Evolutionary conservation across 495 filamentous ascomycete species (phyloP).

Genomic region (Xylaria castorea): DNA sequence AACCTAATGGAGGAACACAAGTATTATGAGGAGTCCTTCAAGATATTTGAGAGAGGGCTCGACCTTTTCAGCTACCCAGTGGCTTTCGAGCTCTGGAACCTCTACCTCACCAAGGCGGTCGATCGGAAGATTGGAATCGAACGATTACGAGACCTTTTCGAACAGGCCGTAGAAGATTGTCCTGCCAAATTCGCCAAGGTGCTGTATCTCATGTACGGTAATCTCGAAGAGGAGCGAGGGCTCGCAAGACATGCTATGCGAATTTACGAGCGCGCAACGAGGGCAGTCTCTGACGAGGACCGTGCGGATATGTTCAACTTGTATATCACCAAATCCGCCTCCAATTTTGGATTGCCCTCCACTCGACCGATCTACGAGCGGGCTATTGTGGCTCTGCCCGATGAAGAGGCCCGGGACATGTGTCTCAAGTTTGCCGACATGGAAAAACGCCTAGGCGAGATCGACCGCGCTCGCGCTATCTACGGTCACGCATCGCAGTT

Average conservation of each 20-base stretch:
- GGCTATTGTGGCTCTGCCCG: constrained; percentile 88
- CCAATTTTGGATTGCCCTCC: constrained; percentile 95
- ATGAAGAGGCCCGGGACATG: constrained; percentile 95
- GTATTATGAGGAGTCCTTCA: constrained; percentile 98
- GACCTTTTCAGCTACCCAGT: constrained; percentile 98
- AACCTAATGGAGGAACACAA: constrained; percentile 94
- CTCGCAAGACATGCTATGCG: constrained; percentile 98
- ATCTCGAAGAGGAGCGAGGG: constrained; percentile 93
- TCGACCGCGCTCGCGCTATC: constrained; percentile 93
- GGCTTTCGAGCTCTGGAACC: constrained; percentile 98
- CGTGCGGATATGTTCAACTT: constrained; percentile 98
- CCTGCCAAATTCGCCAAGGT: constrained; percentile 96
- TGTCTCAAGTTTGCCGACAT: constrained; percentile 99
- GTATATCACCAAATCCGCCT: constrained; percentile 98
- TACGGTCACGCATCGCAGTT: constrained; percentile 97
- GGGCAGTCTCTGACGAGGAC: constrained; percentile 94
- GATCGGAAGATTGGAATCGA: constrained; percentile 96
- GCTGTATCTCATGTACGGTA: constrained; percentile 98
- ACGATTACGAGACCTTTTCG: constrained; percentile 91
- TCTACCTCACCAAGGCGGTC: constrained; percentile 96
- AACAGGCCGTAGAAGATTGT: constrained; percentile 93
- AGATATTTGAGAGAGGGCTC: constrained; percentile 94
- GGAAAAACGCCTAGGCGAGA: constrained; percentile 95
- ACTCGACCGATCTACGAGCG: constrained; percentile 97
- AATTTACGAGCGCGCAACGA: constrained; percentile 97